A percentile compares a stretch with the other conserved stretches of the same genome.
These are phyloP conservation scores for Leptomonas pyrrhocoris DNA, from an alignment of 208 protist species.

Conservation along the genomic window DNA sequence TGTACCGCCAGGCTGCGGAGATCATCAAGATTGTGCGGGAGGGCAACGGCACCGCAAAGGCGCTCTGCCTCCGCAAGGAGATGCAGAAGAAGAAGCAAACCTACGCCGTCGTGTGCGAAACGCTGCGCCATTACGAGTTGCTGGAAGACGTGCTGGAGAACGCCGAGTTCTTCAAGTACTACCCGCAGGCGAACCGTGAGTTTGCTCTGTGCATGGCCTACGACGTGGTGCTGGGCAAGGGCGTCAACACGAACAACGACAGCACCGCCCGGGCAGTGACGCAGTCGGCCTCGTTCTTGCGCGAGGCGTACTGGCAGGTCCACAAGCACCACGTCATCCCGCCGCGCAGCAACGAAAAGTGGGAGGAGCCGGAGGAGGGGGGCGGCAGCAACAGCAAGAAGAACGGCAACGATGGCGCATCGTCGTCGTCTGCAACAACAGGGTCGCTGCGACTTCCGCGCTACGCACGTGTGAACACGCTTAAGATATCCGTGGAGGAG, in stretches of 20 bases:
- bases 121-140: slow-evolving; percentile 86
- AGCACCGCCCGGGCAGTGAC: slow-evolving; percentile 76
- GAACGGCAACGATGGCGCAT: slow-evolving; percentile 12
- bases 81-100: slow-evolving; percentile 94
- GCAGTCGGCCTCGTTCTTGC: slow-evolving; percentile 71
- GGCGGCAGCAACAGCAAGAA: background rate
- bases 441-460: slow-evolving; percentile 56
- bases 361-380: slow-evolving; percentile 33
- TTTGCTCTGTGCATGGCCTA: slow-evolving; percentile 89
- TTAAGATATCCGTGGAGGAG: slow-evolving; percentile 77
- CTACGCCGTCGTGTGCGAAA: slow-evolving; percentile 92
- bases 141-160: slow-evolving; percentile 83
- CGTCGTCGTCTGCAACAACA: background rate
- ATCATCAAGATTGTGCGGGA: slow-evolving; percentile 75
- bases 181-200: slow-evolving; percentile 64
- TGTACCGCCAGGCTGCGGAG: slow-evolving; percentile 87
- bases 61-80: slow-evolving; percentile 90
- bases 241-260: slow-evolving; percentile 85
- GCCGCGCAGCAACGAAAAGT: slow-evolving; percentile 51
- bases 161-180: slow-evolving; percentile 87
- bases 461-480: slow-evolving; percentile 89
- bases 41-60: slow-evolving; percentile 85
- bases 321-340: slow-evolving; percentile 83
- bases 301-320: slow-evolving; percentile 81
- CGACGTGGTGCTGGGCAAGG: slow-evolving; percentile 86